Conservation (phyloP, 2,329 filamentous ascomycete species). For the Botrytis squamosa region DNA sequence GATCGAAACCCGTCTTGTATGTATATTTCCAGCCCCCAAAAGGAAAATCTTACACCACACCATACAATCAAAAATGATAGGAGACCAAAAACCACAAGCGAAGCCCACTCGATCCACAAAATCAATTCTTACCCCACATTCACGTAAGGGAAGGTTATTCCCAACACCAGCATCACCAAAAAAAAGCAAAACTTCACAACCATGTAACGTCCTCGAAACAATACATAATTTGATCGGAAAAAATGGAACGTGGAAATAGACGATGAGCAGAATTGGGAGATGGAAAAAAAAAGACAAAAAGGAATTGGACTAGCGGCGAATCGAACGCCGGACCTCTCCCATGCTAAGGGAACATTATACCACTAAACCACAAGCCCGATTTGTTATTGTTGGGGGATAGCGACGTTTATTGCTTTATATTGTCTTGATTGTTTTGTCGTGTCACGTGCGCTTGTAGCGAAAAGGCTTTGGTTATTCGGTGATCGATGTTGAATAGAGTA, state of each 20-base stretch:
- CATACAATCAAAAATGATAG: neutral
- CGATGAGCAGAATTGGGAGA: neutral
- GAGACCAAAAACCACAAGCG: neutral
- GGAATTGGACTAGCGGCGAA: neutral
- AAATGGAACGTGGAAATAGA: neutral
- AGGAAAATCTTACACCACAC: too few species aligned
- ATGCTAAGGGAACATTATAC: slow-evolving; percentile 5
- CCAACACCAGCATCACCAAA: neutral
- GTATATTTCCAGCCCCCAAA: too few species aligned
- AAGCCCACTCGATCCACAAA: neutral
- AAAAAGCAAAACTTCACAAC: neutral
- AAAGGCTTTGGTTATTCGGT: too few species aligned
- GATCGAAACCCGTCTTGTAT: too few species aligned
- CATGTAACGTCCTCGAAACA: neutral
- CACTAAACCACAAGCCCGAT: slow-evolving; percentile 2
- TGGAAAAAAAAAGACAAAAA: neutral
- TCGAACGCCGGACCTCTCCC: neutral
- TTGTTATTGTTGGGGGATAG: too few species aligned
- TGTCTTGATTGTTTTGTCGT: too few species aligned
- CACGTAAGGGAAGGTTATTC: neutral
- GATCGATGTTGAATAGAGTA: too few species aligned
- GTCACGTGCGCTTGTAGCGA: too few species aligned
- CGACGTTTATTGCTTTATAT: too few species aligned
- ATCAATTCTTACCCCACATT: neutral
- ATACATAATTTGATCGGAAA: neutral